Conservation (phyloP, 208 protist species). For the Lotmaria passim region DNA sequence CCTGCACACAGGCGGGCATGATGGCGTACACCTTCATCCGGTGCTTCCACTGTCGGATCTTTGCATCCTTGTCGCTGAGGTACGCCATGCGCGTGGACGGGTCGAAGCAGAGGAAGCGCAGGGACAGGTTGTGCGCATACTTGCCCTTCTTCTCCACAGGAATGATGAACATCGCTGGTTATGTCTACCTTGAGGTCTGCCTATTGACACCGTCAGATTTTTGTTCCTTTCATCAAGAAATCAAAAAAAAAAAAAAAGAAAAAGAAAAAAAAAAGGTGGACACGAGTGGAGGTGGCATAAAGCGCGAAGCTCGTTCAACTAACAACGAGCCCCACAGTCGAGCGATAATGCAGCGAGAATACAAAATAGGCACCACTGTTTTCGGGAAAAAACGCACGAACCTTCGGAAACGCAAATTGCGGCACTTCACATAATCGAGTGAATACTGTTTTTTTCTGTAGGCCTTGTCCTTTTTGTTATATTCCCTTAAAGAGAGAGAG, state of each 20-base stretch:
- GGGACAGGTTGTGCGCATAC: slow-evolving; percentile 28
- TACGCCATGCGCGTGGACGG: slow-evolving; percentile 46
- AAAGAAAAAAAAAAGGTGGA: too few relatives aligned
- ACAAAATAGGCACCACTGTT: too few relatives aligned
- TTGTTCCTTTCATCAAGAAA: neutral
- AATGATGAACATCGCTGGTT: slow-evolving; percentile 27
- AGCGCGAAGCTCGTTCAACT: too few relatives aligned
- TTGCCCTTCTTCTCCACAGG: slow-evolving; percentile 54
- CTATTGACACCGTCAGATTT: neutral
- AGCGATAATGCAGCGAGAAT: too few relatives aligned
- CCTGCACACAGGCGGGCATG: slow-evolving; percentile 16
- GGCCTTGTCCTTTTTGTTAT: too few relatives aligned
- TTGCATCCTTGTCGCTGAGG: slow-evolving; percentile 41
- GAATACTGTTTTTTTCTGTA: too few relatives aligned
- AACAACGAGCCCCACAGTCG: too few relatives aligned
- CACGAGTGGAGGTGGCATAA: too few relatives aligned
- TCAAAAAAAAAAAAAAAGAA: neutral
- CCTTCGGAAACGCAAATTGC: too few relatives aligned
- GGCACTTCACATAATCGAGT: too few relatives aligned
- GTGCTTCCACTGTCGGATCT: slow-evolving; percentile 40
- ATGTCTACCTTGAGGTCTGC: neutral
- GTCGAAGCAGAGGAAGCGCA: slow-evolving; percentile 47
- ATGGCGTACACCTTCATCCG: slow-evolving; percentile 54
- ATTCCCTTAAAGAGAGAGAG: too few relatives aligned
- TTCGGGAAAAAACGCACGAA: too few relatives aligned